Conservation (phyloP, 164 flowering plant genomes). For the Hamamelis virginiana region DNA sequence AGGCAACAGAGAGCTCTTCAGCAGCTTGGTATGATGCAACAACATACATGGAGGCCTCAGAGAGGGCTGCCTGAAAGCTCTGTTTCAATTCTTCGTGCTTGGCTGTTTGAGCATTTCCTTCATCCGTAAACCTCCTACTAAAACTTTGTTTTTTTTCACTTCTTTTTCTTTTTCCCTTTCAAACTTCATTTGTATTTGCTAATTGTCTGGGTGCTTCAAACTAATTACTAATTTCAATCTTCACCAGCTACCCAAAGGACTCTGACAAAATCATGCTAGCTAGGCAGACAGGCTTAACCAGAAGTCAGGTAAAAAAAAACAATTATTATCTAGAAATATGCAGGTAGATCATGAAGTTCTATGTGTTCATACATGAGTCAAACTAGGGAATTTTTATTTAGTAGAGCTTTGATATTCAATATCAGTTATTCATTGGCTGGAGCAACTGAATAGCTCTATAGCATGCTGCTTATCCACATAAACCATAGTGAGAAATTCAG, state of each 20-base stretch:
- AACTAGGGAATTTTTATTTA: neutral
- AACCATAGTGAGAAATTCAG: neutral
- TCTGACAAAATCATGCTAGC: constrained; percentile 94
- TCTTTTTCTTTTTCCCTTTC: neutral
- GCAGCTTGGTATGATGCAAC: constrained; percentile 59
- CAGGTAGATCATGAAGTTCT: neutral
- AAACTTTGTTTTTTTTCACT: neutral
- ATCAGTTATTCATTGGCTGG: neutral
- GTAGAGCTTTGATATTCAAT: neutral
- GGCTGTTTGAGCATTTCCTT: constrained; percentile 59
- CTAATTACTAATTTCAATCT: constrained; percentile 3
- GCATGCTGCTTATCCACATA: neutral
- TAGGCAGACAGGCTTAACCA: constrained; percentile 86
- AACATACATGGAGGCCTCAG: constrained; percentile 53
- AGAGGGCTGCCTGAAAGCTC: constrained; percentile 53
- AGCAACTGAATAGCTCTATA: neutral
- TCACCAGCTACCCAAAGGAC: constrained; percentile 66
- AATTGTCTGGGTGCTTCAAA: neutral
- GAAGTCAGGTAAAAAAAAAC: constrained; percentile 81
- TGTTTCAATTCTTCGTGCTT: constrained; percentile 51
- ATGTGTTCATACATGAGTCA: neutral
- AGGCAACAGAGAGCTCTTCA: constrained; percentile 64
- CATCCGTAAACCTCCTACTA: constrained; percentile 39
- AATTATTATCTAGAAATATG: neutral
- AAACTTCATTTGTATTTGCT: neutral